Conservation (phyloP, 768 basidiomycete genomes). For the Mycena venus region DNA sequence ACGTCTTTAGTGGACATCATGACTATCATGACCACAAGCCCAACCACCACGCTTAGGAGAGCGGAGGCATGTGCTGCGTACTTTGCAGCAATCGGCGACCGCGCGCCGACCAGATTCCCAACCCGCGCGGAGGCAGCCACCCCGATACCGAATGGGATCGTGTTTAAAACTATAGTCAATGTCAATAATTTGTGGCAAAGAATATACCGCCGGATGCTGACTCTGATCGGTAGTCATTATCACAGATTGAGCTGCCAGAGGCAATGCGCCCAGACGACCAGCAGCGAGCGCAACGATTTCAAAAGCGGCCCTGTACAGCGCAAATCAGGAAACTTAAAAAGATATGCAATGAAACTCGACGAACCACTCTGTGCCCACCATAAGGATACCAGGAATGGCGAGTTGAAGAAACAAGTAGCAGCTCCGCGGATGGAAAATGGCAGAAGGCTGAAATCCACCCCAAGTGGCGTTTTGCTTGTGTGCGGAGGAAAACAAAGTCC, state of each 20-base stretch:
- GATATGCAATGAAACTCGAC: slow-evolving; percentile 26
- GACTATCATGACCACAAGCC: slow-evolving; percentile 68
- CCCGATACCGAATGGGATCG: slow-evolving; percentile 83
- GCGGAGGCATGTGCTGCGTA: slow-evolving; percentile 74
- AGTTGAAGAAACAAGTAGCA: slow-evolving; percentile 73
- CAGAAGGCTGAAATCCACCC: slow-evolving; percentile 66
- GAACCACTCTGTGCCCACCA: slow-evolving; percentile 87
- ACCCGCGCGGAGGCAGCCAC: slow-evolving; percentile 81
- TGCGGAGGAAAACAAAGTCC: slow-evolving; percentile 62
- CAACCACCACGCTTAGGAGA: slow-evolving; percentile 71
- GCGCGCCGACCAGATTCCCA: slow-evolving; percentile 78
- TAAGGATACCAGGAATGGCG: slow-evolving; percentile 82
- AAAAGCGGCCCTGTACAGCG: slow-evolving; percentile 75
- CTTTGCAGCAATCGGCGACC: slow-evolving; percentile 65
- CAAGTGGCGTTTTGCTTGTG: slow-evolving; percentile 73
- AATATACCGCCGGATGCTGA: slow-evolving; percentile 40
- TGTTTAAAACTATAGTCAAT: slow-evolving; percentile 67
- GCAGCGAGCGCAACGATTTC: slow-evolving; percentile 87
- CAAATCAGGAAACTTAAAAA: background rate
- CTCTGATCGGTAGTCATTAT: slow-evolving; percentile 88
- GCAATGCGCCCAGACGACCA: slow-evolving; percentile 74
- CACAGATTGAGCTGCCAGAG: slow-evolving; percentile 81
- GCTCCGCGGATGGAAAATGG: slow-evolving; percentile 61
- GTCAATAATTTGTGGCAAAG: background rate
- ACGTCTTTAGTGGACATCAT: slow-evolving; percentile 73